Evolutionary conservation across 495 filamentous ascomycete species (phyloP).

Genomic region (Parathielavia appendiculata): DNA sequence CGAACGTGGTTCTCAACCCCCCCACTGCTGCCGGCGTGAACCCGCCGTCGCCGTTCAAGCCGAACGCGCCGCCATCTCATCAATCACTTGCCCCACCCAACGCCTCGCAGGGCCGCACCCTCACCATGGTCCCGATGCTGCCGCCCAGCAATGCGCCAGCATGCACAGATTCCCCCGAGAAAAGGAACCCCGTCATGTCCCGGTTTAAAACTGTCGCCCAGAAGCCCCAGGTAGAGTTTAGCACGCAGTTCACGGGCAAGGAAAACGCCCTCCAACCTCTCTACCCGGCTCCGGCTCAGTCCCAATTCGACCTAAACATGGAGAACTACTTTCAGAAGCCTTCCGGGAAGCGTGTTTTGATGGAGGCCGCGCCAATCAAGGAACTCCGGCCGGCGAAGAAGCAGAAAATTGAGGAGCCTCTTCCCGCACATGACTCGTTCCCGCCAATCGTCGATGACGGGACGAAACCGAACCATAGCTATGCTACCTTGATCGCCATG

Average conservation of each 20-base stretch:
- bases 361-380: constrained; percentile 70
- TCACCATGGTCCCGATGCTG: constrained; percentile 63
- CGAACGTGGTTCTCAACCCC: constrained; percentile 53
- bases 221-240: constrained; percentile 58
- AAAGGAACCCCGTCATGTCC: constrained; percentile 61
- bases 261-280: constrained; percentile 58
- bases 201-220: constrained; percentile 57
- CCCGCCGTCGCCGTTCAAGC: constrained; percentile 54
- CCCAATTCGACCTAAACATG: constrained; percentile 42
- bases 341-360: constrained; percentile 59
- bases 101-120: constrained; percentile 42
- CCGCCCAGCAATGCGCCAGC: constrained; percentile 61
- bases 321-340: constrained; percentile 55
- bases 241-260: constrained; percentile 54
- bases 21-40: constrained; percentile 45
- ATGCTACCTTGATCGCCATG: constrained; percentile 95
- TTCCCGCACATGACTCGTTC: constrained; percentile 73
- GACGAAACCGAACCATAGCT: constrained; percentile 82
- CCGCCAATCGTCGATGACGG: constrained; percentile 81
- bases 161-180: constrained; percentile 79
- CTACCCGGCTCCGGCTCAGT: constrained; percentile 39
- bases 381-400: constrained; percentile 65
- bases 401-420: constrained; percentile 44
- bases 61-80: constrained; percentile 33
- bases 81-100: constrained; percentile 42